Conservation (phyloP, 2,329 filamentous ascomycete genomes). For the Nothophaeocryptopus gaeumannii region DNA sequence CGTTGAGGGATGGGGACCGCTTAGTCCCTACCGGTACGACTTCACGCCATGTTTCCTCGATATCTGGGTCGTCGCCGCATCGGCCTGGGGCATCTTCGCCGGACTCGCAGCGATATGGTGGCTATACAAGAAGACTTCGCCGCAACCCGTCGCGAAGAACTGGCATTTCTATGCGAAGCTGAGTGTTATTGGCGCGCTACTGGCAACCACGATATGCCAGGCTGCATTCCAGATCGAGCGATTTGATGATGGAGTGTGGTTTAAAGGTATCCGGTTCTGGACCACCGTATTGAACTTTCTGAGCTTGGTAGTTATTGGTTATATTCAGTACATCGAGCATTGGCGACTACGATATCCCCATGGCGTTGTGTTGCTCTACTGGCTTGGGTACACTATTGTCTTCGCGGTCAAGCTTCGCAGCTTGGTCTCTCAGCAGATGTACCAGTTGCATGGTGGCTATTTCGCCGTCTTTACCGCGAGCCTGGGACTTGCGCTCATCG, state of each 20-base stretch:
- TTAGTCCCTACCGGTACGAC: constrained; percentile 84
- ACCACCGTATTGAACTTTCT: constrained; percentile 69
- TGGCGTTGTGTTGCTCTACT: constrained; percentile 86
- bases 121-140: constrained; percentile 66
- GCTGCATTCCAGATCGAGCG: constrained; percentile 71
- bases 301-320: constrained; percentile 71
- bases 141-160: constrained; percentile 70
- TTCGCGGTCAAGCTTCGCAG: constrained; percentile 82
- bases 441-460: constrained; percentile 64
- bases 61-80: constrained; percentile 74
- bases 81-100: constrained; percentile 73
- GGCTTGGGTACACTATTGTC: constrained; percentile 78
- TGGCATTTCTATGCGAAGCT: constrained; percentile 93
- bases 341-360: constrained; percentile 79
- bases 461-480: constrained; percentile 74
- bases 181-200: constrained; percentile 64
- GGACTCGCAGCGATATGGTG: constrained; percentile 78
- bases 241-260: constrained; percentile 65
- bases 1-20: constrained; percentile 88
- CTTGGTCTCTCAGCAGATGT: constrained; percentile 73
- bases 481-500: constrained; percentile 64
- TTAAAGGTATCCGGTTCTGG: constrained; percentile 81
- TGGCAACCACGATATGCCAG: constrained; percentile 68
- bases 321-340: constrained; percentile 83
- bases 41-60: constrained; percentile 98